Base-by-base conservation (phyloP, 306 rosid species). In the Nissolia schottii region DNA sequence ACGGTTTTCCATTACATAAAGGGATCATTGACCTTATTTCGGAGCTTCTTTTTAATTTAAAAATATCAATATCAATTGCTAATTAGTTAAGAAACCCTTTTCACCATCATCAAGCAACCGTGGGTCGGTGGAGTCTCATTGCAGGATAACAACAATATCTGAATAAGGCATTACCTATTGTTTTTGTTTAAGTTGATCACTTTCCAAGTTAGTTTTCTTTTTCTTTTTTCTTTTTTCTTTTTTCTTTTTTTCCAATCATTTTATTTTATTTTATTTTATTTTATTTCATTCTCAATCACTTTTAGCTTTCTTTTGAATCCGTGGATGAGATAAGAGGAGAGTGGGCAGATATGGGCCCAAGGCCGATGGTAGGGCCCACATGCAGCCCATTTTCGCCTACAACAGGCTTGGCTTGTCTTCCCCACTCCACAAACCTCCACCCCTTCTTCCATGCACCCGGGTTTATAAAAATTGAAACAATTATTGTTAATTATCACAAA, bases 361-460 rank as follows among this genome's bases (percentile, higher is more conserved):
- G 24, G 49, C 48, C 77, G 48, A 58, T 43, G 19, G 29, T 15
- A 18, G 68, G 69, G 68, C 60, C 59, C 60, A 58, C 35, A 12
- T 32, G 4, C 25, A 45, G 34, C 69, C 77, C 69, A 72, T 43
- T 14, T 58, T 18, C 11, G 2, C 13, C 13, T 1, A 3, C 64
- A 14, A 67, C 49, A 29, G 7, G 6, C n/a, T 56, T 71, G 7
- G 6, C n/a, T 56, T 71, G 41, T 57, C 46, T 70, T 54, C 29
- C 3, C 24, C 35, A 34, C 62, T 51, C 19, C 22, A 20, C 0
- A 68, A 50, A 50, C 62, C 6, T 12, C 25, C 65, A 15, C 18
- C 20, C 13, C 46, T 53, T 22, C 46, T 53, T 69, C 48, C 57
- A 8, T 27, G 55, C 57, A 41, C 16, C 31, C 3, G 50, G 50